Evolutionary conservation across 345 rosid species (phyloP).

Genomic region (Eucalyptus sp.): DNA sequence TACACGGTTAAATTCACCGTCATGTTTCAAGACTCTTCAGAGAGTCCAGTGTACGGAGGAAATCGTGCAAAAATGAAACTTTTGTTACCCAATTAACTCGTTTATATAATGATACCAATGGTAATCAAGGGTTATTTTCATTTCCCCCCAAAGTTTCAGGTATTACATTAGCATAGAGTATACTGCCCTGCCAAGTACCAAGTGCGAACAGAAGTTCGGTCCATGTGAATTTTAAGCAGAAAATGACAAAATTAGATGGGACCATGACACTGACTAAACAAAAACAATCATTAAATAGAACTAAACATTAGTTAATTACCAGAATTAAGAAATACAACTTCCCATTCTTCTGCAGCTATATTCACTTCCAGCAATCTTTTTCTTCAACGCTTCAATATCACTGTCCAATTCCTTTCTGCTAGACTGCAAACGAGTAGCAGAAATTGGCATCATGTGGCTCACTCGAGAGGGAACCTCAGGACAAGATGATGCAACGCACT

Average conservation of each 20-base stretch:
- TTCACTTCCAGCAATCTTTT: conserved; percentile 83
- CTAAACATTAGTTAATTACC: background rate
- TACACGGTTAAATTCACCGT: too few relatives aligned
- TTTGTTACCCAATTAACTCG: too few relatives aligned
- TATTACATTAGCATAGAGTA: too few relatives aligned
- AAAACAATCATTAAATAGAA: background rate
- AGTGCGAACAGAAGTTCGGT: background rate
- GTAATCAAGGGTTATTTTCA: too few relatives aligned
- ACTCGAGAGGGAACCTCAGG: background rate
- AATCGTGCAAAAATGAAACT: too few relatives aligned
- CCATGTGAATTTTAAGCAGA: background rate
- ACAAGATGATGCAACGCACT: background rate
- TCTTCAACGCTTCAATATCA: conserved; percentile 74
- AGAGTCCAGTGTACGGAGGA: too few relatives aligned
- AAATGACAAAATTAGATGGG: background rate
- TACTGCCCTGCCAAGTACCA: too few relatives aligned
- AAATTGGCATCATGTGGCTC: background rate
- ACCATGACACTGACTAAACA: background rate
- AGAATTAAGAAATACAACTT: background rate
- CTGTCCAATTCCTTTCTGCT: conserved; percentile 90
- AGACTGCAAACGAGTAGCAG: conserved; percentile 32
- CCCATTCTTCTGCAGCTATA: conserved; percentile 4
- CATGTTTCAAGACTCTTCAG: too few relatives aligned
- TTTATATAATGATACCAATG: too few relatives aligned
- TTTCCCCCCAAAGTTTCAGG: too few relatives aligned